Conservation (phyloP, 495 filamentous ascomycete genomes). For the Cercophora newfieldiana region DNA sequence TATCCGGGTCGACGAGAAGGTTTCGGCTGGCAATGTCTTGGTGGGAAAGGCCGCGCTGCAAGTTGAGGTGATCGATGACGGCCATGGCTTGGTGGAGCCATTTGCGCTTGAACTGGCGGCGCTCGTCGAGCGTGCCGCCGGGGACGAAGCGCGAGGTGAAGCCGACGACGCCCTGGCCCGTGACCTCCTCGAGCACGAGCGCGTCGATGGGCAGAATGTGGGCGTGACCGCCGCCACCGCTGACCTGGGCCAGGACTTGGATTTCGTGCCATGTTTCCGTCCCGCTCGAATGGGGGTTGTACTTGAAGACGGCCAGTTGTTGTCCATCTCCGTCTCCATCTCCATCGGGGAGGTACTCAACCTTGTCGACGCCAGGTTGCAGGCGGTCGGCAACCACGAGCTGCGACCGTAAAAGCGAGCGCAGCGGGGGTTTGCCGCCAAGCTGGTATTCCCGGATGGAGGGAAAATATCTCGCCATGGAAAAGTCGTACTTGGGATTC, state of each 20-base stretch:
- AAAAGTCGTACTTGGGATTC: no score
- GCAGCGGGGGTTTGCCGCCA: not conserved
- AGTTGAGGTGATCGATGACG: conserved; percentile 42
- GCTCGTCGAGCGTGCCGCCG: conserved; percentile 32
- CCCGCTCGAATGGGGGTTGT: not conserved
- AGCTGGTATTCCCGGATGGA: not conserved
- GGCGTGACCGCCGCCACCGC: conserved; percentile 24
- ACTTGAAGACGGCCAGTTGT: conserved; percentile 6
- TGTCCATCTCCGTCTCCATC: no score
- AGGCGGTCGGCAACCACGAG: not conserved
- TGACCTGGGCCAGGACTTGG: not conserved
- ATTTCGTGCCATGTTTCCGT: not conserved
- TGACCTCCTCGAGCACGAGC: conserved; percentile 38
- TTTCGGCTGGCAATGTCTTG: conserved; percentile 44
- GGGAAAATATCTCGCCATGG: not conserved
- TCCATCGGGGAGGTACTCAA: not conserved
- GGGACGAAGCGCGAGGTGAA: conserved; percentile 44
- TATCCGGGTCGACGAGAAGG: conserved; percentile 31
- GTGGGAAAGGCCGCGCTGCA: conserved; percentile 41
- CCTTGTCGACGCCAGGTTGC: not conserved
- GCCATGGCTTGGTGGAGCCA: conserved; percentile 41
- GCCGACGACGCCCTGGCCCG: conserved; percentile 38
- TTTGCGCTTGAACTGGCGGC: conserved; percentile 35
- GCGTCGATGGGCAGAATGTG: conserved; percentile 40
- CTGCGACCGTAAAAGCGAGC: not conserved